Evolutionary conservation across 306 rosid genomes (phyloP).

Genomic region (Castanea sativa): DNA sequence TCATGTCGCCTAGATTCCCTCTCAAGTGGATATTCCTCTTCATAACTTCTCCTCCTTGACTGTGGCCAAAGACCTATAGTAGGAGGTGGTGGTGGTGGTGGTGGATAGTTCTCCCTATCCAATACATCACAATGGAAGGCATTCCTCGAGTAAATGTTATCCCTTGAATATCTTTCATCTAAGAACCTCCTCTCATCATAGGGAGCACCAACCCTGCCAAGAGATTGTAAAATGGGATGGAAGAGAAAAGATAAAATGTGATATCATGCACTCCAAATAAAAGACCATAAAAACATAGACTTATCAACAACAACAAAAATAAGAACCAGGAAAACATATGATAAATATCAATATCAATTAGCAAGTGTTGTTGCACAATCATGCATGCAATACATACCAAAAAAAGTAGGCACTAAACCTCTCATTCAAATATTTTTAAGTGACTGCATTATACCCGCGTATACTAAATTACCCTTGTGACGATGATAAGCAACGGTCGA

Average conservation of each 20-base stretch:
- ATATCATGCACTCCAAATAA: conserved; percentile 20
- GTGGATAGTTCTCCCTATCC: conserved; percentile 77
- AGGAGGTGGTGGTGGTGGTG: conserved; percentile 67
- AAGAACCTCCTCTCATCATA: conserved; percentile 79
- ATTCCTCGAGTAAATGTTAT: conserved; percentile 63
- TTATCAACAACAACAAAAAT: conserved; percentile 11
- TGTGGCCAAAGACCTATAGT: conserved; percentile 73
- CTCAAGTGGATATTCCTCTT: conserved; percentile 66
- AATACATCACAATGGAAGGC: conserved; percentile 61
- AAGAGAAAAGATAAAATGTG: conserved; percentile 34
- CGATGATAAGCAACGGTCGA: conserved; percentile 36
- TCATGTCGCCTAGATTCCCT: conserved; percentile 79
- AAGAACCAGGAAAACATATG: conserved; percentile 1
- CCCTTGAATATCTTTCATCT: conserved; percentile 86
- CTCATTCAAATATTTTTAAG: background rate
- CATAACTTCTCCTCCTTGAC: conserved; percentile 79
- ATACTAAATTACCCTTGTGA: conserved; percentile 25
- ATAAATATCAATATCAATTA: background rate
- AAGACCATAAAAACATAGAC: background rate
- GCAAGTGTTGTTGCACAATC: background rate
- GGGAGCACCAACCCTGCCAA: conserved; percentile 77
- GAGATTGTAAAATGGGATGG: conserved; percentile 47
- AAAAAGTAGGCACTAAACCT: background rate
- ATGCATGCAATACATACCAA: conserved; percentile 1
- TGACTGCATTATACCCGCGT: conserved; percentile 1